Evolutionary conservation across 371 early-diverging fungal genomes (phyloP), one percentile per base, ranked within the genome.

Genomic region (Mortierella sp.): DNA sequence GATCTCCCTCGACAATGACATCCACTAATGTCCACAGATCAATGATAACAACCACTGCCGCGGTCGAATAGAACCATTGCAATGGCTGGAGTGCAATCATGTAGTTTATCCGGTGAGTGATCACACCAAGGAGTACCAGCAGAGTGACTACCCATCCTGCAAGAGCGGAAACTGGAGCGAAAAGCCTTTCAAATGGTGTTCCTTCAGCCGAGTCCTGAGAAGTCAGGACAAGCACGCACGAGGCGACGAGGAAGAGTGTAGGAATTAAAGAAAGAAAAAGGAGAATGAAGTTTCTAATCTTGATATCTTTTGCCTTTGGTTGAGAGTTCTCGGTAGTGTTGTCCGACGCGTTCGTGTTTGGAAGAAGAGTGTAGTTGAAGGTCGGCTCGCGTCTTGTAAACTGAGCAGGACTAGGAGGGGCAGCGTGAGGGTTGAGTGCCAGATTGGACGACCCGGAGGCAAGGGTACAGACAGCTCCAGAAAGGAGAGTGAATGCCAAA

Each of bases 41-140:
- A 28, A 60, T 66, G 20, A 74, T 26, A 16, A 74, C 30, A 3
- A 71, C 64, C 20, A 18, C 43, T 0, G 71, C 14, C 5, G 71
- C 55, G 24, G 75, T 22, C 24, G 75, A 64, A 47, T 74, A 79
- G 51, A 79, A 79, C 79, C 74, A 79, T 37, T 79, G 79, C 26
- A 74, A 22, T 12, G 79, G 72, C 47, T 79, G 74, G 32, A 79
- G 70, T 0, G 75, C 79, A 26, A 45, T 43, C 68, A 49, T 57
- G 57, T 64, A 71, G 4, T 62, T 59, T 58, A 79, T 28, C 2
- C 71, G 70, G 59, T 64, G 74, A 26, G 71, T 70, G 51, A 79
- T 57, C 24, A 74, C 65, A 3, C 49, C 55, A 12, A 74, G 26
- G n/a, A 70, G 54, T 20, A 58, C 43, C 24, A n/a, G 8, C 51